Conservation (phyloP, 73 alveolate genomes). For the Diophrys appendiculata region DNA sequence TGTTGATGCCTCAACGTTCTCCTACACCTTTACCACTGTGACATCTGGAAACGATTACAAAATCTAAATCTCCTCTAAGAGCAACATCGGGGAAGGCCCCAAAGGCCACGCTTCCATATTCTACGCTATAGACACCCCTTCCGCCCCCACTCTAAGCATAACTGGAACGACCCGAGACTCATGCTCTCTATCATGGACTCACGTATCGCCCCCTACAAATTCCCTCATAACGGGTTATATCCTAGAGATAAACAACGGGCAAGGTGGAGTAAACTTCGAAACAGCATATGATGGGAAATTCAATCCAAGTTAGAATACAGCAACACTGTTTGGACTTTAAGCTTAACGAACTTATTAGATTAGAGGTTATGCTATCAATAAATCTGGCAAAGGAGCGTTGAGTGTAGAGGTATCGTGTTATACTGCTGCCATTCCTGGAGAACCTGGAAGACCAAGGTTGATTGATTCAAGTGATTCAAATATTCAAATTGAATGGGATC, state of each 20-base stretch:
- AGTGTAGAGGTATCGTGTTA: slow-evolving; percentile 55
- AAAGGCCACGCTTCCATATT: slow-evolving; percentile 38
- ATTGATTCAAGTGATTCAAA: slow-evolving; percentile 46
- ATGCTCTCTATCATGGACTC: slow-evolving; percentile 65
- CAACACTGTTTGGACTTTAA: slow-evolving; percentile 32
- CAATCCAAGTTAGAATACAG: slow-evolving; percentile 24
- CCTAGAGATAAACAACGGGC: slow-evolving; percentile 52
- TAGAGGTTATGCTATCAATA: slow-evolving; percentile 55
- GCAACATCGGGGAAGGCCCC: slow-evolving; percentile 70
- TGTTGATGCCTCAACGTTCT: slow-evolving; percentile 25
- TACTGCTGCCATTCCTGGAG: slow-evolving; percentile 67
- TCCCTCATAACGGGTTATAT: slow-evolving; percentile 60
- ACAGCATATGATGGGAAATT: slow-evolving; percentile 44
- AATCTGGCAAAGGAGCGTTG: slow-evolving; percentile 66
- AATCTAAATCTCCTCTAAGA: slow-evolving; percentile 42
- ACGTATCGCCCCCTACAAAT: slow-evolving; percentile 59
- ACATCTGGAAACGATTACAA: slow-evolving; percentile 51
- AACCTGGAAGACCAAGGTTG: slow-evolving; percentile 66
- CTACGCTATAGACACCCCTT: slow-evolving; percentile 67
- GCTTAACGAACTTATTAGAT: slow-evolving; percentile 53
- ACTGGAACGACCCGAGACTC: slow-evolving; percentile 51
- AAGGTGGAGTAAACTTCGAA: slow-evolving; percentile 35
- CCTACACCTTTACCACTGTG: slow-evolving; percentile 34
- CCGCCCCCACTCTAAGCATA: slow-evolving; percentile 57
- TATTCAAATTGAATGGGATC: slow-evolving; percentile 71